phyloP scores from a whole-genome alignment of 2,329 filamentous ascomycete genomes.

The Colletotrichum tanaceti region DNA sequence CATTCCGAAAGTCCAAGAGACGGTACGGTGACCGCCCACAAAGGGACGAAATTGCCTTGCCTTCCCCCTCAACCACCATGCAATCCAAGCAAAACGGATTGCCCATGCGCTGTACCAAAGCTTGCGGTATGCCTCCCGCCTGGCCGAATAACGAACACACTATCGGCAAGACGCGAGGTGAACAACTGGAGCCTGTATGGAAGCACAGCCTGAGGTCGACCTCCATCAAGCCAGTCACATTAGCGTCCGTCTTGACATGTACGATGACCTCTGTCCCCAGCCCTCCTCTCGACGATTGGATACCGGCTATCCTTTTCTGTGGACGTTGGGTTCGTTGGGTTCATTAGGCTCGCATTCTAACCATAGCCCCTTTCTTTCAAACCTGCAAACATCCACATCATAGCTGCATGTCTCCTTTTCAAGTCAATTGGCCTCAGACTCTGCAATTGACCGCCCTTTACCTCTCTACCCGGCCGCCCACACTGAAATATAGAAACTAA shows the following conservation, averaged over 20 bases:
- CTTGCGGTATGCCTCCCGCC: not conserved
- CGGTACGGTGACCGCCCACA: not conserved
- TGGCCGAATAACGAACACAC: not conserved
- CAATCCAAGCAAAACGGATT: not conserved
- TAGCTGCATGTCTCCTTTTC: slow-evolving; percentile 18
- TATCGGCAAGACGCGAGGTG: not conserved
- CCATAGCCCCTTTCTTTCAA: slow-evolving; percentile 9
- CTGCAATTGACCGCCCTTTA: slow-evolving; percentile 39
- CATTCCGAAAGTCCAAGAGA: not conserved
- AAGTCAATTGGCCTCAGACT: slow-evolving; percentile 18
- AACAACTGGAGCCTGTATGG: not conserved
- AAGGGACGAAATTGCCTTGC: not conserved
- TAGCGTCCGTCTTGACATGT: slow-evolving; percentile 25
- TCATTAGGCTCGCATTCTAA: slow-evolving; percentile 21
- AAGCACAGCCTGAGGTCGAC: slow-evolving; percentile 22
- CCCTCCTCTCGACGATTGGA: slow-evolving; percentile 28
- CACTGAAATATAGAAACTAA: slow-evolving; percentile 5
- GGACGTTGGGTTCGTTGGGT: slow-evolving; percentile 35
- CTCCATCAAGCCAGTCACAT: slow-evolving; percentile 26
- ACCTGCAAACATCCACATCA: slow-evolving; percentile 32
- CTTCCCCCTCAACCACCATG: not conserved
- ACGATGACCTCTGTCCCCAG: slow-evolving; percentile 19
- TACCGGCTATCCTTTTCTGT: slow-evolving; percentile 13
- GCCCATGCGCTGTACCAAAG: not conserved
- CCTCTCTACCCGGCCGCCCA: slow-evolving; percentile 17